phyloP scores from a whole-genome alignment of 306 rosid species.

The Medicago arabica region DNA sequence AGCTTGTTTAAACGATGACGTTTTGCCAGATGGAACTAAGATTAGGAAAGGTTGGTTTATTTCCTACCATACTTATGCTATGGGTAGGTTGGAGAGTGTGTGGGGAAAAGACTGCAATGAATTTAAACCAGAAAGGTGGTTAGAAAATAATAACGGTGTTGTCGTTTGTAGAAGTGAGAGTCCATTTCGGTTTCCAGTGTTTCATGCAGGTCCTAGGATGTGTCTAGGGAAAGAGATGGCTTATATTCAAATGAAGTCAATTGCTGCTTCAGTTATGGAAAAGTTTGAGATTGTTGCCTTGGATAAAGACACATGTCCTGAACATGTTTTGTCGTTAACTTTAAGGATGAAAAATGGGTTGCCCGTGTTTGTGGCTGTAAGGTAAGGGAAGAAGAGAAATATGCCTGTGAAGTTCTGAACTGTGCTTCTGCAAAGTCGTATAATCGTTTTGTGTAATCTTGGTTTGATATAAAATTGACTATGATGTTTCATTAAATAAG shows the following conservation, averaged over 20 bases:
- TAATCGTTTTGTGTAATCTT: no score
- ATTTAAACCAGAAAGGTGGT: conserved; percentile 2
- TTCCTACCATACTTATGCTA: conserved; percentile 1
- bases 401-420: neutral
- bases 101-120: conserved; percentile 1
- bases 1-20: neutral
- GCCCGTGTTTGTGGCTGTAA: neutral
- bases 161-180: conserved; percentile 12
- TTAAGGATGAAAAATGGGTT: conserved; percentile 12
- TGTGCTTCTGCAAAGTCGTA: neutral
- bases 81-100: conserved; percentile 4
- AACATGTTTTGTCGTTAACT: neutral
- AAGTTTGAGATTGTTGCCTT: conserved; percentile 1
- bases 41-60: neutral
- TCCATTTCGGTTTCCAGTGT: conserved; percentile 3
- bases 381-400: neutral
- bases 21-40: neutral
- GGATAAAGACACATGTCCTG: neutral
- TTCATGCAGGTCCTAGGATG: conserved; percentile 20
- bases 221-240: conserved; percentile 13
- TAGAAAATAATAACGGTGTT: neutral
- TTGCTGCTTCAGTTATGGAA: conserved; percentile 15
- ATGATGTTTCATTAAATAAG: no score
- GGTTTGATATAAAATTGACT: no score
- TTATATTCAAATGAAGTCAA: conserved; percentile 2